These are phyloP conservation scores for Nectriaceae sp. DNA, from an alignment of 2,329 filamentous ascomycete species.

Conservation along the genomic window DNA sequence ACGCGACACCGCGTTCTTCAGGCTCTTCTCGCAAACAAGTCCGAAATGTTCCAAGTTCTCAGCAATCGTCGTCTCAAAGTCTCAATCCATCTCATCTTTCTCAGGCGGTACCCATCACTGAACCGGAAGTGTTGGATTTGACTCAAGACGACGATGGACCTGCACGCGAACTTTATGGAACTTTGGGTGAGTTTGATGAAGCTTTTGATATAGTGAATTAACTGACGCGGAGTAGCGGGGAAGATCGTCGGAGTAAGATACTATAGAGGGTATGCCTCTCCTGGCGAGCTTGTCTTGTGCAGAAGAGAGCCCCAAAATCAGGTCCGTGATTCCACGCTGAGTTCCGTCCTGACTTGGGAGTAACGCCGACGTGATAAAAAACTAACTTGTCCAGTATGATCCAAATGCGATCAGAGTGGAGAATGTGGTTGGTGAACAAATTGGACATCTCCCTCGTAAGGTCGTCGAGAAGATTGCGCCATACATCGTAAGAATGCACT, in stretches of 20 bases:
- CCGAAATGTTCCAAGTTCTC: not conserved
- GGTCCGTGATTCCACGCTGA: slow-evolving; percentile 28
- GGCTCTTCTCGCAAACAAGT: not conserved
- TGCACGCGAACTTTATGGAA: slow-evolving; percentile 49
- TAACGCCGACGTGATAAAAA: slow-evolving; percentile 1
- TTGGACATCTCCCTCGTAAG: slow-evolving; percentile 73
- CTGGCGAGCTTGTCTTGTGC: slow-evolving; percentile 64
- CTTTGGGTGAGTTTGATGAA: slow-evolving; percentile 35
- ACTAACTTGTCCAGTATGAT: slow-evolving; percentile 54
- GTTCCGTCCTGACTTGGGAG: not conserved
- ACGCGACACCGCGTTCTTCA: not conserved
- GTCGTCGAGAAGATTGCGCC: slow-evolving; percentile 71
- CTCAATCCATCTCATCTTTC: slow-evolving; percentile 16
- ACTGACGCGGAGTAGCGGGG: slow-evolving; percentile 35
- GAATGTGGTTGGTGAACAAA: slow-evolving; percentile 74
- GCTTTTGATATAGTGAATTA: slow-evolving; percentile 1
- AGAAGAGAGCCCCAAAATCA: slow-evolving; percentile 67
- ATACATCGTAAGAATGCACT: slow-evolving; percentile 60
- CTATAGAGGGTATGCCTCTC: slow-evolving; percentile 63
- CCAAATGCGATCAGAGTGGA: slow-evolving; percentile 75
- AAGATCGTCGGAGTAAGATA: slow-evolving; percentile 58
- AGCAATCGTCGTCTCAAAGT: slow-evolving; percentile 16
- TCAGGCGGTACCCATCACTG: slow-evolving; percentile 19
- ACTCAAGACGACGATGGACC: slow-evolving; percentile 46
- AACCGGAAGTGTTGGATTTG: slow-evolving; percentile 44